Evolutionary conservation across 495 filamentous ascomycete species (phyloP).

Genomic region (Penicillium desertorum): DNA sequence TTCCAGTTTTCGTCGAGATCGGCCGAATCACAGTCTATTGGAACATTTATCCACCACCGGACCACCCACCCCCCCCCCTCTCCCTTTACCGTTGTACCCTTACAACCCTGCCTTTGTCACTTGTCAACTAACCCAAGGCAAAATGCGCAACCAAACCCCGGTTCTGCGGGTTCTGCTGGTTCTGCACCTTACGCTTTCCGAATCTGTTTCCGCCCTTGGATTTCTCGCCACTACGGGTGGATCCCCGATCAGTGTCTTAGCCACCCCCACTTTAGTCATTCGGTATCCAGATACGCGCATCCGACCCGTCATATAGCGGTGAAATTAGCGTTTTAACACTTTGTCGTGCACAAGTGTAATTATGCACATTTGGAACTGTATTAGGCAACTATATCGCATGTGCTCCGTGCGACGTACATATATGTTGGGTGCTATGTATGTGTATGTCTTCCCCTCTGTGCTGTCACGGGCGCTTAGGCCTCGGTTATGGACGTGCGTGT

Average conservation of each 20-base stretch:
- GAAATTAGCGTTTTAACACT: conserved; percentile 7
- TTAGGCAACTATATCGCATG: neutral
- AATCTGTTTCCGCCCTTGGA: no score
- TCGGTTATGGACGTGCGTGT: neutral
- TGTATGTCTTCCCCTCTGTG: neutral
- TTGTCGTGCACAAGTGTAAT: neutral
- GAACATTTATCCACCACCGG: neutral
- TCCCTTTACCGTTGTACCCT: neutral
- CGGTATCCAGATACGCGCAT: conserved; percentile 1
- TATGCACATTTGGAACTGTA: neutral
- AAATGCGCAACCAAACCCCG: neutral
- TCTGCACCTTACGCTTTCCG: neutral
- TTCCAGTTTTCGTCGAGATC: neutral
- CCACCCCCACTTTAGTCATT: neutral
- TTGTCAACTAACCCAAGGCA: neutral
- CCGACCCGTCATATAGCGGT: conserved; percentile 31
- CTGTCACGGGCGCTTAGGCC: neutral
- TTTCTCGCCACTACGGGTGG: neutral
- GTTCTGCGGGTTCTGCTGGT: neutral
- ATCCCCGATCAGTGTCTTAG: neutral
- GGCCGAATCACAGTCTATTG: neutral
- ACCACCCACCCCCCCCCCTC: no score
- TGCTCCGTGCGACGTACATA: neutral
- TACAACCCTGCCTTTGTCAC: conserved; percentile 1
- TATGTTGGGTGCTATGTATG: neutral